These are phyloP conservation scores for Debaryomycetaceae sp. DNA, from an alignment of 1,139 yeast species.

Conservation along the genomic window DNA sequence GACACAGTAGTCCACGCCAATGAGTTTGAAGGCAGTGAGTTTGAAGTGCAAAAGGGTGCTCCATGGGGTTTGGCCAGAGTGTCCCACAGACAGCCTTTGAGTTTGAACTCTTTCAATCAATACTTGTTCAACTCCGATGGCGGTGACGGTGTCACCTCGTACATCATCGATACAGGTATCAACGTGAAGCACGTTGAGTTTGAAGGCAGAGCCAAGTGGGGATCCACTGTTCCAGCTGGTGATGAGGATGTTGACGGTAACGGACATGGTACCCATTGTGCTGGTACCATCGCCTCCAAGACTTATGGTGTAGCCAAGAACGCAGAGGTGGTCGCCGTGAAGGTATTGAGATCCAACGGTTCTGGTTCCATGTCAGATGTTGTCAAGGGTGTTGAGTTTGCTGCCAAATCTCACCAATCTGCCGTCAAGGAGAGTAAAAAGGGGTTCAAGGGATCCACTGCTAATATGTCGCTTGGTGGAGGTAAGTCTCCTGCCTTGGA, in stretches of 20 bases:
- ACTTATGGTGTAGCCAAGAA: slow-evolving; percentile 78
- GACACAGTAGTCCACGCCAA: slow-evolving; percentile 72
- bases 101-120: slow-evolving; percentile 78
- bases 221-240: slow-evolving; percentile 80
- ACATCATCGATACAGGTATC: slow-evolving; percentile 90
- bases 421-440: slow-evolving; percentile 55
- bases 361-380: slow-evolving; percentile 81
- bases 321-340: slow-evolving; percentile 71
- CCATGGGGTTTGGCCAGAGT: slow-evolving; percentile 98
- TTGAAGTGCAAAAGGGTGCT: slow-evolving; percentile 70
- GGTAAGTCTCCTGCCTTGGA: slow-evolving; percentile 80
- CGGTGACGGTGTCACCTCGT: slow-evolving; percentile 92
- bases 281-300: slow-evolving; percentile 76
- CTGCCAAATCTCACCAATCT: slow-evolving; percentile 59
- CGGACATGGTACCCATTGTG: slow-evolving; percentile 94
- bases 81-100: slow-evolving; percentile 79
- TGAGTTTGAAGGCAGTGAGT: slow-evolving; percentile 42
- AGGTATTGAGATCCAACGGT: slow-evolving; percentile 73
- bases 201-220: slow-evolving; percentile 93
- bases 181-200: slow-evolving; percentile 78
- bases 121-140: slow-evolving; percentile 80
- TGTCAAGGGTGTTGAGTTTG: slow-evolving; percentile 76
- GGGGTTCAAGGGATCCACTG: slow-evolving; percentile 81
- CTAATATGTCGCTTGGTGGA: slow-evolving; percentile 90
- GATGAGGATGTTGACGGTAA: slow-evolving; percentile 86